Evolutionary conservation across 2,329 filamentous ascomycete species (phyloP).

Genomic region (Fusarium phyllophilum): DNA sequence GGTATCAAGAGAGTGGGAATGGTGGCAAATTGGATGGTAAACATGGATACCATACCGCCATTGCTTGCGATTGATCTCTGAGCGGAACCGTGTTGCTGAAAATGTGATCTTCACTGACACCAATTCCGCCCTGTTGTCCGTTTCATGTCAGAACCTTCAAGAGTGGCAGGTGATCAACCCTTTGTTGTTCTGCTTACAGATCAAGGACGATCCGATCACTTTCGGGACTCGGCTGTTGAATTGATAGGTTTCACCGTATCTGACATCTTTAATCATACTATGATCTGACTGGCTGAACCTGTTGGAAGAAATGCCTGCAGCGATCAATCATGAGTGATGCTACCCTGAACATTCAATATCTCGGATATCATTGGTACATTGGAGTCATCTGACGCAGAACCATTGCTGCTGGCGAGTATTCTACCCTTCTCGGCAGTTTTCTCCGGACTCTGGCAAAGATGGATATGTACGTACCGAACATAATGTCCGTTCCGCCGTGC

Average conservation of each 20-base stretch:
- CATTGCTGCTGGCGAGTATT: conserved; percentile 7
- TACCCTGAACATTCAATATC: conserved; percentile 24
- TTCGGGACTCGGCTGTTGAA: neutral
- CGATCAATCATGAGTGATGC: conserved; percentile 35
- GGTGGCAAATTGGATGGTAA: conserved; percentile 36
- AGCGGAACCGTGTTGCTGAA: conserved; percentile 18
- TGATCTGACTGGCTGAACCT: neutral
- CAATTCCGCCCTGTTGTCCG: conserved; percentile 11
- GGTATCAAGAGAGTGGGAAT: conserved; percentile 20
- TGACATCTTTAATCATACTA: neutral
- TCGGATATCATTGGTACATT: conserved; percentile 1
- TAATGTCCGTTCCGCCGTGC: conserved; percentile 35
- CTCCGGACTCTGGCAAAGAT: conserved; percentile 14
- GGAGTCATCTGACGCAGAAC: conserved; percentile 34
- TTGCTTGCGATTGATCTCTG: neutral
- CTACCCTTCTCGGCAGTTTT: conserved; percentile 38
- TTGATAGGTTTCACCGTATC: neutral
- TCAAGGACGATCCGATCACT: neutral
- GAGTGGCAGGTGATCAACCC: conserved; percentile 19
- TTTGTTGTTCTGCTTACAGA: conserved; percentile 3
- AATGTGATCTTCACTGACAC: conserved; percentile 20
- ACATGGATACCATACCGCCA: conserved; percentile 7
- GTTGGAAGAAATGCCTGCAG: conserved; percentile 26
- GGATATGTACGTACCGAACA: neutral
- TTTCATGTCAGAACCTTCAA: neutral